These are phyloP conservation scores for Phanerochaete carnosa DNA, from an alignment of 768 basidiomycete species.

Conservation along the genomic window DNA sequence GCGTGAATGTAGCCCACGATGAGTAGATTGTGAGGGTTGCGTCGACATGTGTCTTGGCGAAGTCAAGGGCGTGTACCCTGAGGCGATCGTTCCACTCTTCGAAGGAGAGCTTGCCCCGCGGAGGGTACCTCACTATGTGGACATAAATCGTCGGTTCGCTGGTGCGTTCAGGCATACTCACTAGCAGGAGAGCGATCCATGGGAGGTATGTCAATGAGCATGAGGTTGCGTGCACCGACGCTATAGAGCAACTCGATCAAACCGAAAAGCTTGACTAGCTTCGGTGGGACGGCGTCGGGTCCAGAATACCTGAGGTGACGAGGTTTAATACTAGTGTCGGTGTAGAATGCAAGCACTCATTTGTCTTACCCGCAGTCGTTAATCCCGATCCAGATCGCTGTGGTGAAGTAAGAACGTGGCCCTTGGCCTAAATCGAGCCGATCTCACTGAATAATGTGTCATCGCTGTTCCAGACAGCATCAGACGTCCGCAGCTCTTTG, in stretches of 20 bases:
- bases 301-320: background rate
- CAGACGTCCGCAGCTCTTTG: slow-evolving; percentile 4
- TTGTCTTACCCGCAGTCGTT: slow-evolving; percentile 56
- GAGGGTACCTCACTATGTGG: background rate
- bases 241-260: slow-evolving; percentile 47
- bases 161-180: too few species aligned
- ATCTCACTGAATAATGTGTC: slow-evolving; percentile 25
- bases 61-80: slow-evolving; percentile 27
- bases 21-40: slow-evolving; percentile 48
- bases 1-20: slow-evolving; percentile 42
- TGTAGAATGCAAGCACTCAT: slow-evolving; percentile 7
- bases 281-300: background rate
- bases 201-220: slow-evolving; percentile 60
- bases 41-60: slow-evolving; percentile 27
- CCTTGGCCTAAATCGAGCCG: background rate
- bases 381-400: slow-evolving; percentile 66
- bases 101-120: slow-evolving; percentile 7
- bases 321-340: background rate
- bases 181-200: slow-evolving; percentile 43
- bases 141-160: background rate
- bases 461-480: slow-evolving; percentile 20
- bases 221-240: slow-evolving; percentile 44
- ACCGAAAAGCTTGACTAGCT: slow-evolving; percentile 33
- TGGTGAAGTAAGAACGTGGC: background rate
- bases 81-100: slow-evolving; percentile 47